Evolutionary conservation across 306 rosid genomes (phyloP).

Genomic region (Chamaecrista fasciculata): DNA sequence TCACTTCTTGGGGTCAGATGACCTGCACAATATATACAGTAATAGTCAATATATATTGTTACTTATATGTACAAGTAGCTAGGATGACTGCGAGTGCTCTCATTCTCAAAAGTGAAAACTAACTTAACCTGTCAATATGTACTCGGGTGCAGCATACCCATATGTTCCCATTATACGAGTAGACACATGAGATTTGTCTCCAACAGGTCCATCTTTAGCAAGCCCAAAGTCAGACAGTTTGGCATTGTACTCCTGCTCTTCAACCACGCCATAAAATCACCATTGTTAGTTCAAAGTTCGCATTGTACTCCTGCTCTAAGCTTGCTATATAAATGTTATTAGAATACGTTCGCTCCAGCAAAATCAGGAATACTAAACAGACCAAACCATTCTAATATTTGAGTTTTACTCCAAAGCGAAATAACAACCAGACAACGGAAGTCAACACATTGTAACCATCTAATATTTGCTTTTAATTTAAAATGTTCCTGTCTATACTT

Average conservation of each 20-base stretch:
- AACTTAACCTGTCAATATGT: slow-evolving; percentile 79
- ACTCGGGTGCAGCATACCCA: slow-evolving; percentile 98
- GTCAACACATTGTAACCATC: not conserved
- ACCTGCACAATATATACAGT: slow-evolving; percentile 52
- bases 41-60: too few species aligned
- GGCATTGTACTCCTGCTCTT: slow-evolving; percentile 85
- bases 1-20: slow-evolving; percentile 92
- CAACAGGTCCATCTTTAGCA: slow-evolving; percentile 95
- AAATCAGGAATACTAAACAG: not conserved
- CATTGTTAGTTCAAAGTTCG: not conserved
- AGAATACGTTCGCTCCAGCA: not conserved
- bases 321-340: too few species aligned
- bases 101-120: not conserved
- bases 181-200: slow-evolving; percentile 94
- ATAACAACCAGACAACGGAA: not conserved
- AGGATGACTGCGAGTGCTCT: not conserved
- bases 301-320: too few species aligned
- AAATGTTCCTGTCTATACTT: not conserved
- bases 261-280: slow-evolving; percentile 5
- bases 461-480: not conserved
- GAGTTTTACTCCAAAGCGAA: not conserved
- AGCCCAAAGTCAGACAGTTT: slow-evolving; percentile 98
- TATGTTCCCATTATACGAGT: slow-evolving; percentile 98
- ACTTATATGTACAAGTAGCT: too few species aligned
- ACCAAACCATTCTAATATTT: too few species aligned